phyloP scores from a whole-genome alignment of 2,329 filamentous ascomycete species.

The Scedosporium apiospermum region DNA sequence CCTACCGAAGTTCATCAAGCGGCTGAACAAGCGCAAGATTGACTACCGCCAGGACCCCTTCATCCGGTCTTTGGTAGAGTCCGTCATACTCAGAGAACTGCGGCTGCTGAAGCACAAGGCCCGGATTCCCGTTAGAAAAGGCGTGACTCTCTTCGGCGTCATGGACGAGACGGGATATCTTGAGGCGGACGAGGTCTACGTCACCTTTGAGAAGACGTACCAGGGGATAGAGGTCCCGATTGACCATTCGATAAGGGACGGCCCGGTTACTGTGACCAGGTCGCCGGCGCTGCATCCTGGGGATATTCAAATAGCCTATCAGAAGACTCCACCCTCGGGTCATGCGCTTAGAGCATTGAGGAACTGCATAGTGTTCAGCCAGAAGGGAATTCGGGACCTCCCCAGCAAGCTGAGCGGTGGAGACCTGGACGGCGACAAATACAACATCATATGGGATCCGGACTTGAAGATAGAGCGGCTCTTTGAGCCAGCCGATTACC shows the following conservation, averaged over 20 bases:
- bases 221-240: conserved; percentile 8
- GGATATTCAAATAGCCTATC: conserved; percentile 60
- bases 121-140: conserved; percentile 60
- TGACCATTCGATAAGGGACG: conserved; percentile 13
- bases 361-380: conserved; percentile 75
- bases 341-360: conserved; percentile 53
- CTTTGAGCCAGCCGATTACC: conserved; percentile 61
- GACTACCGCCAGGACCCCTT: conserved; percentile 62
- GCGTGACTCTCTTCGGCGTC: conserved; percentile 70
- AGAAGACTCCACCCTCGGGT: conserved; percentile 46
- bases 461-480: conserved; percentile 30
- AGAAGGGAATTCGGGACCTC: conserved; percentile 60
- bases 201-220: conserved; percentile 36
- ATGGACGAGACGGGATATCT: conserved; percentile 73
- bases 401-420: conserved; percentile 73
- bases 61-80: conserved; percentile 60
- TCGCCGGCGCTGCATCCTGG: conserved; percentile 75
- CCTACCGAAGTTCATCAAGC: conserved; percentile 51
- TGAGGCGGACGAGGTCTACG: conserved; percentile 57
- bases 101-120: conserved; percentile 70
- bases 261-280: conserved; percentile 57
- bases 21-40: conserved; percentile 47
- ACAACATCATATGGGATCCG: conserved; percentile 67
- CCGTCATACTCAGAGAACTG: conserved; percentile 60
- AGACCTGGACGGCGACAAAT: conserved; percentile 76